Conservation (phyloP, 345 rosid species). For the Laguncularia racemosa region DNA sequence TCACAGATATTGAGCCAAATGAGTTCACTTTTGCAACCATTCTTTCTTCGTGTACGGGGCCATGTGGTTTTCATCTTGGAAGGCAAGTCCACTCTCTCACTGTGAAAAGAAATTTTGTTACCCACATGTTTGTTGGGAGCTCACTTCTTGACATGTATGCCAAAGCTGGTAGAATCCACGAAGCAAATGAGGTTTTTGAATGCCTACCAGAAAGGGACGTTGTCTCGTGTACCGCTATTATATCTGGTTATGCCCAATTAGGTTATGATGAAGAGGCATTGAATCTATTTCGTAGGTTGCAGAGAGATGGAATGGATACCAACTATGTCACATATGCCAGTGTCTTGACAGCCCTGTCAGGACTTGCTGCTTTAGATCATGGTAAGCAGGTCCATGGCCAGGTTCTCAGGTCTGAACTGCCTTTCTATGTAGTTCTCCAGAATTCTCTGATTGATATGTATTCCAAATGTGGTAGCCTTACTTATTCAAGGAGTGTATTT, state of each 20-base stretch:
- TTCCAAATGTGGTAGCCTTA: conserved; percentile 78
- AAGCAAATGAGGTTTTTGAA: conserved; percentile 70
- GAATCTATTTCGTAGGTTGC: conserved; percentile 52
- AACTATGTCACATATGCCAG: conserved; percentile 86
- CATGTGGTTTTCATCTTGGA: conserved; percentile 46
- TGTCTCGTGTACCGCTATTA: conserved; percentile 87
- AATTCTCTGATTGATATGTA: conserved; percentile 90
- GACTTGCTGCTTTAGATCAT: conserved; percentile 70
- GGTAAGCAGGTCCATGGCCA: conserved; percentile 86
- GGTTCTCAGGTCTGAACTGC: conserved; percentile 53
- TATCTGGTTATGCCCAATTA: conserved; percentile 83
- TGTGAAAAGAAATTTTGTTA: conserved; percentile 45
- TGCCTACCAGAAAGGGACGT: conserved; percentile 83
- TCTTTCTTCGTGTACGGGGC: conserved; percentile 55
- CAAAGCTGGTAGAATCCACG: conserved; percentile 67
- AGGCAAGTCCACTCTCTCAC: conserved; percentile 69
- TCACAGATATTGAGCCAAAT: conserved; percentile 61
- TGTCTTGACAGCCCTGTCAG: conserved; percentile 66
- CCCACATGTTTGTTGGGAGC: conserved; percentile 76
- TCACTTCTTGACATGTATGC: conserved; percentile 98
- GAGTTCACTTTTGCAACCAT: conserved; percentile 74
- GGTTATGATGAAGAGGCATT: conserved; percentile 76
- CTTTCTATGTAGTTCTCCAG: conserved; percentile 55
- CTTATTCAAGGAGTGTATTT: conserved; percentile 54
- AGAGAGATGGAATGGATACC: conserved; percentile 63